Evolutionary conservation across 768 basidiomycete species (phyloP), one percentile per base, ranked within the genome.

Genomic region (Suillus discolor): DNA sequence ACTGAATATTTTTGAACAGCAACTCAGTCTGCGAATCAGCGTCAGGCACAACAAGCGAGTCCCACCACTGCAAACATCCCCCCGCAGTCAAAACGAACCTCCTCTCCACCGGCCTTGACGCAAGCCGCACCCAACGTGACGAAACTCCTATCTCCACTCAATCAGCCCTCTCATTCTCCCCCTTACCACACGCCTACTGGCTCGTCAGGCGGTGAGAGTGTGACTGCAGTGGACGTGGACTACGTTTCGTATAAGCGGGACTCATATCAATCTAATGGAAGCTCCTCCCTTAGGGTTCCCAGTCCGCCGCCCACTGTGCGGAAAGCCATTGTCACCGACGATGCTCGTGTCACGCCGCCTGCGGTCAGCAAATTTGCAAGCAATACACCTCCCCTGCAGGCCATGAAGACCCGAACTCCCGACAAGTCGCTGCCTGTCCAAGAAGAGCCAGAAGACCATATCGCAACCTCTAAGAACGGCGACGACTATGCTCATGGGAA

Each of bases 381-480:
- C 51, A 85, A 87, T 68, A 86, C 88, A 0, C 84, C 88, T 0
- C 87, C 88, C 18, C 67, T 83, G 62, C 88, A 87, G 70, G 74
- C 81, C 12, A 80, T 84, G 70, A 74, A 73, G 73, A 79, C 83
- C 6, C 86, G 89, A 25, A 86, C 87, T 25, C 87, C 91, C 2
- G 90, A 91, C 74, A 82, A 89, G 41, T 90, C 90, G 18, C 80
- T 93, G 31, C 91, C 91, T 23, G 84, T 92, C 3, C 91, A 93
- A 73, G 91, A 92, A 72, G 90, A 91, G 67, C 83, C 83, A 36
- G 90, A 91, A 70, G 90, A 91, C 69, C 89, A 91, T 67, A 77
- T 81, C 20, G 75, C 75, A 4, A 45, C 71, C 41, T 69, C 76
- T 15, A 83, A 81, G 70, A 79, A 76, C 39, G 74, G 68, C 18